A percentile compares a stretch with the other conserved stretches of the same genome.
Conservation (phyloP, 208 protist genomes). For the Trypanosoma avium region DNA sequence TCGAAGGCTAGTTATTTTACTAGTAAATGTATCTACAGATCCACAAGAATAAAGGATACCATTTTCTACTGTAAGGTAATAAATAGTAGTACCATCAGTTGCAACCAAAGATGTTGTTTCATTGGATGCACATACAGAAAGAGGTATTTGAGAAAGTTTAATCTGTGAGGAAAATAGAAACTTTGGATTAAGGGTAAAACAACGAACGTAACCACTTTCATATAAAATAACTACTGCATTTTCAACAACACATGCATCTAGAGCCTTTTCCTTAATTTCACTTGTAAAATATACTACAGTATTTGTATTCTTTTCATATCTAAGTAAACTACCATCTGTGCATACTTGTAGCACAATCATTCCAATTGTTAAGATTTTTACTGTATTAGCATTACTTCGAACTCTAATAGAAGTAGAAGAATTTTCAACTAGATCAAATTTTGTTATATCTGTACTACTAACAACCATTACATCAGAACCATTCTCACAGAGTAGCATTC, state of each 20-base stretch:
- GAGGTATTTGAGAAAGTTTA: conserved; percentile 10
- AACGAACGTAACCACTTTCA: conserved; percentile 24
- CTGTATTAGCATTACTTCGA: conserved; percentile 14
- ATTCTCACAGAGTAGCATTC: conserved; percentile 18
- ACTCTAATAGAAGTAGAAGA: not conserved
- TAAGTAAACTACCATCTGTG: conserved; percentile 15
- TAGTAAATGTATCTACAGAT: conserved; percentile 17
- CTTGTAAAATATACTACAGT: not conserved
- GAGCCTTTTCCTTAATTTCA: conserved; percentile 16
- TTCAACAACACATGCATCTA: conserved; percentile 21
- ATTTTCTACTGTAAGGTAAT: conserved; percentile 16
- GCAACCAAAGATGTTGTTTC: conserved; percentile 14
- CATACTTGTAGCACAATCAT: conserved; percentile 5
- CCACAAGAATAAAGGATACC: not conserved
- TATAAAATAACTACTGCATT: conserved; percentile 18
- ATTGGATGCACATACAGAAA: conserved; percentile 20
- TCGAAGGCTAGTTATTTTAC: conserved; percentile 18
- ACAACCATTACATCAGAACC: conserved; percentile 15
- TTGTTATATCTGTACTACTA: conserved; percentile 15
- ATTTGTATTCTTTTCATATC: conserved; percentile 17
- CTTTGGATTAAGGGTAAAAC: conserved; percentile 3
- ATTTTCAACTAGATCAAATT: not conserved
- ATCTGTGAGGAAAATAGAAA: conserved; percentile 18
- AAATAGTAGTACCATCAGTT: conserved; percentile 20
- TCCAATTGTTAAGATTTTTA: conserved; percentile 19